Percentiles rank a stretch among this genome's conserved stretches.
These are phyloP conservation scores for Sanghuangporus weigelae DNA, from an alignment of 1,284 basidiomycete genomes.

Conservation along the genomic window DNA sequence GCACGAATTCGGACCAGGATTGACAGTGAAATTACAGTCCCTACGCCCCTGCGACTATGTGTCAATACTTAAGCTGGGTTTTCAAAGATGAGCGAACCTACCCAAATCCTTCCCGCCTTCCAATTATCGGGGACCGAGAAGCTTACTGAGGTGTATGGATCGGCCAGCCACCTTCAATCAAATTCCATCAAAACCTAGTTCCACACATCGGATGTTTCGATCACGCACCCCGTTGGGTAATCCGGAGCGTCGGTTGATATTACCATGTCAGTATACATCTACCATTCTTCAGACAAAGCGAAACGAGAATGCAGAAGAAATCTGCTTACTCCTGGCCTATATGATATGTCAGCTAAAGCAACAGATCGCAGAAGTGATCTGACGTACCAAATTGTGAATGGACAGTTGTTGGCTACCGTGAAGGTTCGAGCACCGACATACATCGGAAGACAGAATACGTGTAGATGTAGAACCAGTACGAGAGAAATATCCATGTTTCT, in stretches of 20 bases:
- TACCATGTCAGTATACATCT: conserved; percentile 22
- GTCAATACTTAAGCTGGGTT: background rate
- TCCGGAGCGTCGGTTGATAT: conserved; percentile 19
- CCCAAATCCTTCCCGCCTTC: conserved; percentile 28
- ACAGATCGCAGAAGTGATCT: background rate
- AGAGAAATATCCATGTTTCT: background rate
- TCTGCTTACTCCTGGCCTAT: conserved; percentile 19
- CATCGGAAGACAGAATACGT: background rate
- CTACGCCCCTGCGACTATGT: conserved; percentile 38
- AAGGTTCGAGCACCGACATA: conserved; percentile 32
- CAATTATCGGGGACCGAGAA: conserved; percentile 28
- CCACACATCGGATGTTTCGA: background rate
- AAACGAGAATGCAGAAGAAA: background rate
- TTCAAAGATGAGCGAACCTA: background rate
- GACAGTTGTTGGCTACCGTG: conserved; percentile 27
- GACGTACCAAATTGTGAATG: conserved; percentile 30
- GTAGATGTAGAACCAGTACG: background rate
- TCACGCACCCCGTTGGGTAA: conserved; percentile 15
- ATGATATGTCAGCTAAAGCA: background rate
- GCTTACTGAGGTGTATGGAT: conserved; percentile 17
- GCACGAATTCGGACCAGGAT: conserved; percentile 35
- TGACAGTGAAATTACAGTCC: conserved; percentile 36
- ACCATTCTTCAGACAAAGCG: conserved; percentile 3
- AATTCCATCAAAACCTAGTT: background rate
- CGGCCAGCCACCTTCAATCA: conserved; percentile 24